Conservation (phyloP, 148 eudicot species). For the Rhododendron ferrugineum region DNA sequence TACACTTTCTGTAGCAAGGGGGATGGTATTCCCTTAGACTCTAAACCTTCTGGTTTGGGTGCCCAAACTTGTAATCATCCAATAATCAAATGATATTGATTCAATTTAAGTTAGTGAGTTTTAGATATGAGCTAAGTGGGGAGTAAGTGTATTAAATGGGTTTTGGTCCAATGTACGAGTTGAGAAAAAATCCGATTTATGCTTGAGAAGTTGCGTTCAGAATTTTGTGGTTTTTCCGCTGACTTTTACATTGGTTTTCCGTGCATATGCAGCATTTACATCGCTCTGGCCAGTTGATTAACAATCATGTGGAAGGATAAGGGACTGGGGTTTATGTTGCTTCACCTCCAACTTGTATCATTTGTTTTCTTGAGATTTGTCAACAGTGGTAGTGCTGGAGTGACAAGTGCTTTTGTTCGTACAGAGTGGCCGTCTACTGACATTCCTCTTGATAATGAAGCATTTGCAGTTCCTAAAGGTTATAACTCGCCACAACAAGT, state of each 20-base stretch:
- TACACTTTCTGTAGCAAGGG: neutral
- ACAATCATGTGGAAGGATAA: conserved; percentile 28
- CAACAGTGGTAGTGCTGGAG: conserved; percentile 47
- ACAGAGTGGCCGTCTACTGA: conserved; percentile 77
- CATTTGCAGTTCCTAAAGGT: conserved; percentile 71
- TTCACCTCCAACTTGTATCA: conserved; percentile 33
- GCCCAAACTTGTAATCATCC: neutral
- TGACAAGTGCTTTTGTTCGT: conserved; percentile 71
- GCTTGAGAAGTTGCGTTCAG: neutral
- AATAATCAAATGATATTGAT: neutral
- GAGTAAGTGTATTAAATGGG: neutral
- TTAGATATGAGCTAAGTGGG: neutral
- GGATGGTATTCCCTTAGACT: neutral
- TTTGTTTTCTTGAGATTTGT: conserved; percentile 42
- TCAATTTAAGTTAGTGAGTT: neutral
- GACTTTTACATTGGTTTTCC: neutral
- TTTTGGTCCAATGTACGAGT: neutral
- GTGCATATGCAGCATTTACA: conserved; percentile 11
- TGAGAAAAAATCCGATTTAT: neutral
- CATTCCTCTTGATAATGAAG: conserved; percentile 81
- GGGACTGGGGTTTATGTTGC: conserved; percentile 24
- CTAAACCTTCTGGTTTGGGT: neutral
- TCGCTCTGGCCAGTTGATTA: conserved; percentile 22
- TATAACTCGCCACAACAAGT: conserved; percentile 93
- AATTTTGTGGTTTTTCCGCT: neutral